A percentile compares a stretch with the other conserved stretches of the same genome.
These are phyloP conservation scores for Sporothrix dimorphospora DNA, from an alignment of 2,329 filamentous ascomycete species.

Conservation along the genomic window DNA sequence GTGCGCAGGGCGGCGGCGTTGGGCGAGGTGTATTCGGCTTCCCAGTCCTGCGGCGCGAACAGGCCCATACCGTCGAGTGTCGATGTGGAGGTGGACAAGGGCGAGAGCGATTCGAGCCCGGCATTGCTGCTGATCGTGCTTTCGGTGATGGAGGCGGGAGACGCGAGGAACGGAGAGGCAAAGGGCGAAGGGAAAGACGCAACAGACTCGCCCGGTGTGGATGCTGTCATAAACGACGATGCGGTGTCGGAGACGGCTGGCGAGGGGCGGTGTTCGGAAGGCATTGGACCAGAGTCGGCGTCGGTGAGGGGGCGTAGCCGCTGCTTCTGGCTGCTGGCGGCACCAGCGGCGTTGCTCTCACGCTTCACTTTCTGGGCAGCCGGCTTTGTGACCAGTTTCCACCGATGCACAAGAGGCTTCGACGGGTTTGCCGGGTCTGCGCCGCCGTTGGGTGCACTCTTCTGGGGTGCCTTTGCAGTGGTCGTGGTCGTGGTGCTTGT, in stretches of 20 bases:
- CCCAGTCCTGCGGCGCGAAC: slow-evolving; percentile 26
- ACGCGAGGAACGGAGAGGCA: slow-evolving; percentile 20
- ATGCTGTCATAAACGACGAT: neutral
- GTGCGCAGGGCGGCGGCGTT: slow-evolving; percentile 8
- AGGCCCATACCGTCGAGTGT: slow-evolving; percentile 12
- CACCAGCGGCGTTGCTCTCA: neutral
- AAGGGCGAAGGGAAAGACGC: slow-evolving; percentile 10
- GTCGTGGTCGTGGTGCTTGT: neutral
- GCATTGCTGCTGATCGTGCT: slow-evolving; percentile 15
- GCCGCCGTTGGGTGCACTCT: neutral
- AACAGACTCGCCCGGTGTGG: neutral
- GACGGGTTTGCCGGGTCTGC: neutral
- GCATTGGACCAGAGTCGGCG: neutral
- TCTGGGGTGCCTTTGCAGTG: neutral
- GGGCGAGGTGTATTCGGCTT: slow-evolving; percentile 23
- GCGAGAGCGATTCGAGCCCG: slow-evolving; percentile 15
- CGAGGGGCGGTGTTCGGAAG: neutral
- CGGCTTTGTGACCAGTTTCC: slow-evolving; percentile 38
- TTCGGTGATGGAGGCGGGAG: slow-evolving; percentile 16
- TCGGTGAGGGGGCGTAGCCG: neutral
- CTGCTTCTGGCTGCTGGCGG: neutral
- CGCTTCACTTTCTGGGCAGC: slow-evolving; percentile 17
- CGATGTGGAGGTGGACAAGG: neutral
- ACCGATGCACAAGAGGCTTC: slow-evolving; percentile 34
- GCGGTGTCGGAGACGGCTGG: slow-evolving; percentile 23